These are phyloP conservation scores for Prunus mira DNA, from an alignment of 306 rosid species.

Conservation along the genomic window DNA sequence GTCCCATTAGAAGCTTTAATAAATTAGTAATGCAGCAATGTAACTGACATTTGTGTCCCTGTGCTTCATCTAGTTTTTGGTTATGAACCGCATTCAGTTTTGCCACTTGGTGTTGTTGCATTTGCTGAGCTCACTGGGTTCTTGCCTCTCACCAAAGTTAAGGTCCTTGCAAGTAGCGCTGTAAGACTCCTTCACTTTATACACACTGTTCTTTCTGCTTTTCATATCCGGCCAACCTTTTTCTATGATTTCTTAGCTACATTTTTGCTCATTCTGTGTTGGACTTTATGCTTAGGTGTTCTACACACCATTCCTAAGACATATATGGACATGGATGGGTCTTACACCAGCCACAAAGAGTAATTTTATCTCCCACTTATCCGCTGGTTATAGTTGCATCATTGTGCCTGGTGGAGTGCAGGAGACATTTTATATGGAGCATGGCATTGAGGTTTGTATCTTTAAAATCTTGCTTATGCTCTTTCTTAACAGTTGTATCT, in stretches of 20 bases:
- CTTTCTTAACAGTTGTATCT: neutral
- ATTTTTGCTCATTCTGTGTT: constrained; percentile 17
- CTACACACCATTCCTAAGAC: constrained; percentile 88
- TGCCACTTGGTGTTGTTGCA: constrained; percentile 80
- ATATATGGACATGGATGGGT: constrained; percentile 98
- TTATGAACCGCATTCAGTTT: constrained; percentile 94
- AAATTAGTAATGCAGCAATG: neutral
- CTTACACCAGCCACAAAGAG: constrained; percentile 66
- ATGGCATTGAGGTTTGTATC: constrained; percentile 60
- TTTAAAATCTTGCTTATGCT: constrained; percentile 1
- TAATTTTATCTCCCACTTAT: constrained; percentile 57
- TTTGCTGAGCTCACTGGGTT: constrained; percentile 79
- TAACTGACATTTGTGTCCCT: neutral
- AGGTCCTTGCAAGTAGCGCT: constrained; percentile 93
- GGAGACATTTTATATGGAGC: constrained; percentile 79
- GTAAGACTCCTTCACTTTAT: constrained; percentile 47
- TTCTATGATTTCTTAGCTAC: neutral
- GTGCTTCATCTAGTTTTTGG: constrained; percentile 63
- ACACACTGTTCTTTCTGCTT: neutral
- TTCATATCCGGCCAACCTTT: neutral
- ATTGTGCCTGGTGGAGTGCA: constrained; percentile 95
- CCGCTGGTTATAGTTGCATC: constrained; percentile 79
- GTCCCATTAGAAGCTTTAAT: neutral
- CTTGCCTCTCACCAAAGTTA: constrained; percentile 85
- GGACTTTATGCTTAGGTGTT: constrained; percentile 50